Conservation (phyloP, 768 basidiomycete genomes). For the Mrakia gelida region DNA sequence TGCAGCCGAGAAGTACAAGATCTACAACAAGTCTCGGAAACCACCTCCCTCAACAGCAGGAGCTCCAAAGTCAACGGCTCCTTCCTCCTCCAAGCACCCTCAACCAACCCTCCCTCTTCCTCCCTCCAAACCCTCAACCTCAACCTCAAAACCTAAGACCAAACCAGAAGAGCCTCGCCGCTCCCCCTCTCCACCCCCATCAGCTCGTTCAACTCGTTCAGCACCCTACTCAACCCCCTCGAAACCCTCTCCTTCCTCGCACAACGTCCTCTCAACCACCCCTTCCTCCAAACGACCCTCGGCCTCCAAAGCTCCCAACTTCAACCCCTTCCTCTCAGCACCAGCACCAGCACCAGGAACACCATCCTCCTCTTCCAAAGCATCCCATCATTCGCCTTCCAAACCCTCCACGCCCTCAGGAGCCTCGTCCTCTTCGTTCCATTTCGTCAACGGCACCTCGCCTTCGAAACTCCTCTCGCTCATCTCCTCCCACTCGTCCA, state of each 20-base stretch:
- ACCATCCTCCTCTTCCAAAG: not conserved
- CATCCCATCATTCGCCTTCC: not conserved
- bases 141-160: not conserved
- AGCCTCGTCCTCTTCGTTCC: conserved; percentile 6
- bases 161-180: not conserved
- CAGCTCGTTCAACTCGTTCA: not conserved
- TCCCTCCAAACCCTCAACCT: not conserved
- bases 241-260: not conserved
- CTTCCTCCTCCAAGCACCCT: not conserved
- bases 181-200: not conserved
- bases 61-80: not conserved
- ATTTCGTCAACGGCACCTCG: conserved; percentile 10
- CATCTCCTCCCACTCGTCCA: conserved; percentile 22
- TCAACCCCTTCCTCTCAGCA: conserved; percentile 17
- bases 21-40: conserved; percentile 31
- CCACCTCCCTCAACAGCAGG: not conserved
- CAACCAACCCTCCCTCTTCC: not conserved
- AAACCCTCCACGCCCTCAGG: not conserved
- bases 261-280: not conserved
- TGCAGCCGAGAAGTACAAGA: conserved; percentile 30
- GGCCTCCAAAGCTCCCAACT: not conserved
- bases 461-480: conserved; percentile 12
- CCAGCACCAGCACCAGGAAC: not conserved
- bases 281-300: conserved; percentile 9
- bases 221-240: conserved; percentile 10